Evolutionary conservation across 352 stramenopile genomes (phyloP).

Genomic region (Phytophthora meadii): DNA sequence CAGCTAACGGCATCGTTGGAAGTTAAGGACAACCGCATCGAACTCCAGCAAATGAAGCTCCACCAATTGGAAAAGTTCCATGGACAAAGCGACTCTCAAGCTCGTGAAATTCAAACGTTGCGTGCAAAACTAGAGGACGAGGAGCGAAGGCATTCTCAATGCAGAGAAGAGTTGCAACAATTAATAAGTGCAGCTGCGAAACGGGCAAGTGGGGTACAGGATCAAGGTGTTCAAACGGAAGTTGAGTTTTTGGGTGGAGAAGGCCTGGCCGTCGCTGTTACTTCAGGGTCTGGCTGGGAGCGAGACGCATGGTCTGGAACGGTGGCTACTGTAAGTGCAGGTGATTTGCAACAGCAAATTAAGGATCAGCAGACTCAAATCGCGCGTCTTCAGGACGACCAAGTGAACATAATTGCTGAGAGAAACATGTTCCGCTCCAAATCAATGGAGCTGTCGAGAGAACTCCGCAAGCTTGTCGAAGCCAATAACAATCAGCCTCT

Average conservation of each 20-base stretch:
- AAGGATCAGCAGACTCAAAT: slow-evolving; percentile 35
- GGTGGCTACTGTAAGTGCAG: slow-evolving; percentile 45
- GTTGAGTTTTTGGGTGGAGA: slow-evolving; percentile 29
- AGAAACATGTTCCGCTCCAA: slow-evolving; percentile 70
- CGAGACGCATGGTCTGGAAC: slow-evolving; percentile 34
- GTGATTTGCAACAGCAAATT: slow-evolving; percentile 55
- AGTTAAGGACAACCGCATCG: slow-evolving; percentile 81
- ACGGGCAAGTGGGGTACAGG: slow-evolving; percentile 21
- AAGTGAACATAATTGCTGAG: slow-evolving; percentile 51
- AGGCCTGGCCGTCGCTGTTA: slow-evolving; percentile 1
- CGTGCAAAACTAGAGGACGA: slow-evolving; percentile 61
- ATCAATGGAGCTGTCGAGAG: slow-evolving; percentile 55
- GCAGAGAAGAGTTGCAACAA: slow-evolving; percentile 57
- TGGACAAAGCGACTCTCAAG: slow-evolving; percentile 52
- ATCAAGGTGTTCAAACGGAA: slow-evolving; percentile 65
- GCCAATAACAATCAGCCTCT: slow-evolving; percentile 62
- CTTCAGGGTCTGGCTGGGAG: slow-evolving; percentile 25
- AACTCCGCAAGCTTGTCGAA: slow-evolving; percentile 66
- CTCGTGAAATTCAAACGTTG: slow-evolving; percentile 56
- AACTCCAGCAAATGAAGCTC: slow-evolving; percentile 70
- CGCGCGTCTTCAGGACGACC: slow-evolving; percentile 40
- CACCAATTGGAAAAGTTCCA: slow-evolving; percentile 68
- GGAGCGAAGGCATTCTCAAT: slow-evolving; percentile 41
- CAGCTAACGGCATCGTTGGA: slow-evolving; percentile 61
- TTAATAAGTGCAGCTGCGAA: slow-evolving; percentile 13